Evolutionary conservation across 352 stramenopile species (phyloP).

Genomic region (Stramenopiles sp.): DNA sequence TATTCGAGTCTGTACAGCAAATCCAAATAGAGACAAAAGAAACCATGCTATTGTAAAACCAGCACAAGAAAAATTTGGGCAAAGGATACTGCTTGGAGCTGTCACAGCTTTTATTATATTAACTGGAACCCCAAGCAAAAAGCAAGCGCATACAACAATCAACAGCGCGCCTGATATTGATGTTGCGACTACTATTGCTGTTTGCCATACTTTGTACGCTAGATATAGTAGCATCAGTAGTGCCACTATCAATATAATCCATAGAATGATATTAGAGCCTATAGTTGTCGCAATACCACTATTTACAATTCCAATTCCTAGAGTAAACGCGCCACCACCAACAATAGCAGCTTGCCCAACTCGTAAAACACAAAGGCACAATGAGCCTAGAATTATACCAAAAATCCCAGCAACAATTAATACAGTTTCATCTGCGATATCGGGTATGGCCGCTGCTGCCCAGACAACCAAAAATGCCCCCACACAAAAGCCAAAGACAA

Average conservation of each 20-base stretch:
- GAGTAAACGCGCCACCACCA: not conserved
- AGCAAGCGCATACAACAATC: not conserved
- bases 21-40: not conserved
- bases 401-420: not conserved
- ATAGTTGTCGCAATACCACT: not conserved
- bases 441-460: not conserved
- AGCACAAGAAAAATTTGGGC: not conserved
- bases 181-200: not conserved
- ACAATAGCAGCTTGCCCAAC: not conserved
- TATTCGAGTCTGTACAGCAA: not conserved
- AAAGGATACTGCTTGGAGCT: not conserved
- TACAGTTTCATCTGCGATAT: not conserved
- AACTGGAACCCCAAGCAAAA: not conserved
- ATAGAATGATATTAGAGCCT: not conserved
- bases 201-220: not conserved
- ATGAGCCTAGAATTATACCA: not conserved
- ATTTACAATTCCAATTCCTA: not conserved
- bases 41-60: not conserved
- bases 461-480: not conserved
- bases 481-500: not conserved
- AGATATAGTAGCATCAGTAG: not conserved
- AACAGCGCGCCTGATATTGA: not conserved
- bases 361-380: not conserved
- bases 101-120: not conserved
- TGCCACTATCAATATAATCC: not conserved